Evolutionary conservation across 2,329 filamentous ascomycete genomes (phyloP).

Genomic region (Lanzia echinophila): DNA sequence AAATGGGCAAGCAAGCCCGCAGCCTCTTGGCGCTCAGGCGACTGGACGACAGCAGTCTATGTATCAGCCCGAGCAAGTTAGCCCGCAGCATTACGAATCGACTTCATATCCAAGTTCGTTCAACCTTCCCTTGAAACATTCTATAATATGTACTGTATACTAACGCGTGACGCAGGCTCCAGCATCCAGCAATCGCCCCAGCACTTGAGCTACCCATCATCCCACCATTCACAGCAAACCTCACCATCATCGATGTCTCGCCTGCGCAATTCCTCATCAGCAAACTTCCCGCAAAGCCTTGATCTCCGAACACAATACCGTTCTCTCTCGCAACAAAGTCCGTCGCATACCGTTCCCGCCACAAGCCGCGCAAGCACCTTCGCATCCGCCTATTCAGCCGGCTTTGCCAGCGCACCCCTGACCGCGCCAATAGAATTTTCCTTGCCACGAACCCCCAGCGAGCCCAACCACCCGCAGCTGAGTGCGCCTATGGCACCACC

Average conservation of each 20-base stretch:
- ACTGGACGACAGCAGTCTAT: constrained; percentile 42
- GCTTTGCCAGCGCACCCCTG: constrained; percentile 48
- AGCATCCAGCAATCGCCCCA: constrained; percentile 42
- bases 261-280: constrained; percentile 43
- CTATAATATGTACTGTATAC: constrained; percentile 21
- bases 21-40: constrained; percentile 22
- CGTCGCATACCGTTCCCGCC: constrained; percentile 15
- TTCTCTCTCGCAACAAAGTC: constrained; percentile 29
- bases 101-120: constrained; percentile 44
- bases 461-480: constrained; percentile 41
- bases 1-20: constrained; percentile 40
- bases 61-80: constrained; percentile 44
- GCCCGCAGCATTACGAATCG: constrained; percentile 44
- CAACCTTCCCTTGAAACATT: constrained; percentile 11
- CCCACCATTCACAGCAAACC: constrained; percentile 39
- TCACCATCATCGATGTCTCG: constrained; percentile 39
- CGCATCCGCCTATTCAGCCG: constrained; percentile 38
- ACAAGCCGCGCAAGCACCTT: constrained; percentile 32
- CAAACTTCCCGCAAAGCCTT: constrained; percentile 38
- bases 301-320: constrained; percentile 43
- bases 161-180: constrained; percentile 33
- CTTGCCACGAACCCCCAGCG: constrained; percentile 38
- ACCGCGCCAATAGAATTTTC: constrained; percentile 48
- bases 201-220: constrained; percentile 44
- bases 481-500: constrained; percentile 48